phyloP scores from a whole-genome alignment of 73 alveolate species.

The Tetrahymena borealis region DNA sequence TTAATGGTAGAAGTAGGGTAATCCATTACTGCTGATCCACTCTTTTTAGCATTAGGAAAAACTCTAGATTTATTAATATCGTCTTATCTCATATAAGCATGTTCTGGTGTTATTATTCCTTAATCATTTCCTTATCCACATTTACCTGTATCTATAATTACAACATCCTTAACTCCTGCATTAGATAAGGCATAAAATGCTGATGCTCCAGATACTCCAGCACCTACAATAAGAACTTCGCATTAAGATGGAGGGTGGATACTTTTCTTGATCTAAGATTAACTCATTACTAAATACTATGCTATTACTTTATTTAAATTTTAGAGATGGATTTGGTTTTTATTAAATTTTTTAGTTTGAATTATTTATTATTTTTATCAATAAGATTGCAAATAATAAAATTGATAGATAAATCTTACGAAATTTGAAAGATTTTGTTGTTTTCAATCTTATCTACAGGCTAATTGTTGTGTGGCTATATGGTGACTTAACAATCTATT shows the following conservation, averaged over 20 bases:
- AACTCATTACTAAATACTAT: too few species aligned
- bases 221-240: not conserved
- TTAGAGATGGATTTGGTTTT: too few species aligned
- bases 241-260: not conserved
- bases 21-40: not conserved
- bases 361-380: too few species aligned
- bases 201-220: not conserved
- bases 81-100: not conserved
- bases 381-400: too few species aligned
- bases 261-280: not conserved
- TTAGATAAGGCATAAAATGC: not conserved
- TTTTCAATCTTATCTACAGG: too few species aligned
- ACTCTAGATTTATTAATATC: not conserved
- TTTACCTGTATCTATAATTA: not conserved
- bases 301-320: too few species aligned
- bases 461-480: too few species aligned
- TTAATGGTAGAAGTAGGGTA: not conserved
- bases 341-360: too few species aligned
- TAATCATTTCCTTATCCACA: not conserved
- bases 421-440: too few species aligned
- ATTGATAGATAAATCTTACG: too few species aligned
- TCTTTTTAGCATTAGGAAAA: not conserved
- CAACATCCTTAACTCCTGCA: not conserved
- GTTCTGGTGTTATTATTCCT: not conserved
- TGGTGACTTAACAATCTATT: too few species aligned